These are phyloP conservation scores for Boletus chippewaensis DNA, from an alignment of 1,284 basidiomycete species.

Conservation along the genomic window DNA sequence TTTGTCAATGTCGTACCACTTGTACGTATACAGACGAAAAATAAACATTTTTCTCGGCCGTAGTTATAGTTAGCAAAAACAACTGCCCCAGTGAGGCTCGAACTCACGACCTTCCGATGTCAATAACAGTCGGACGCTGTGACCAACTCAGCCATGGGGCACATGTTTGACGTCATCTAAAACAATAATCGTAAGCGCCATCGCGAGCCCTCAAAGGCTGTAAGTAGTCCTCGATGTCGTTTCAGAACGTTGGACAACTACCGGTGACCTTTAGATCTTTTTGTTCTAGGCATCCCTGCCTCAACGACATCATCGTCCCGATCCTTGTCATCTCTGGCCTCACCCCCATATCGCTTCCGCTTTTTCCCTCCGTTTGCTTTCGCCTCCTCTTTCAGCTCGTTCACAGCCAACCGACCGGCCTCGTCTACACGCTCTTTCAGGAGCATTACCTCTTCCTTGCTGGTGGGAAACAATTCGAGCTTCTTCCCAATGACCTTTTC, in stretches of 20 bases:
- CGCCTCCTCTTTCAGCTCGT: constrained; percentile 69
- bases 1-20: background rate
- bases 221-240: too few relatives aligned
- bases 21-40: too few relatives aligned
- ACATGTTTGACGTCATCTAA: constrained; percentile 17
- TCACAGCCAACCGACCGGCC: constrained; percentile 77
- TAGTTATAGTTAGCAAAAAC: background rate
- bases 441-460: constrained; percentile 86
- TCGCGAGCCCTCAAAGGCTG: too few relatives aligned
- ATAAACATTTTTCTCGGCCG: too few relatives aligned
- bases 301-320: constrained; percentile 83
- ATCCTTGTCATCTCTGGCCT: constrained; percentile 66
- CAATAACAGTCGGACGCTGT: constrained; percentile 74
- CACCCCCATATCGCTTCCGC: constrained; percentile 44
- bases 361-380: constrained; percentile 49
- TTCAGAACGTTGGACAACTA: constrained; percentile 10
- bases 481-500: constrained; percentile 90
- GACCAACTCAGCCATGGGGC: constrained; percentile 80
- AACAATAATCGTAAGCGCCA: background rate
- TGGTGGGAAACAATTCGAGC: constrained; percentile 86
- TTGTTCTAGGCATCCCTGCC: constrained; percentile 66
- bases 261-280: constrained; percentile 40
- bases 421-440: constrained; percentile 88
- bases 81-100: constrained; percentile 65
- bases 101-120: constrained; percentile 71